Conservation (phyloP, 2,329 filamentous ascomycete genomes). For the Paracoccidioides brasiliensis region DNA sequence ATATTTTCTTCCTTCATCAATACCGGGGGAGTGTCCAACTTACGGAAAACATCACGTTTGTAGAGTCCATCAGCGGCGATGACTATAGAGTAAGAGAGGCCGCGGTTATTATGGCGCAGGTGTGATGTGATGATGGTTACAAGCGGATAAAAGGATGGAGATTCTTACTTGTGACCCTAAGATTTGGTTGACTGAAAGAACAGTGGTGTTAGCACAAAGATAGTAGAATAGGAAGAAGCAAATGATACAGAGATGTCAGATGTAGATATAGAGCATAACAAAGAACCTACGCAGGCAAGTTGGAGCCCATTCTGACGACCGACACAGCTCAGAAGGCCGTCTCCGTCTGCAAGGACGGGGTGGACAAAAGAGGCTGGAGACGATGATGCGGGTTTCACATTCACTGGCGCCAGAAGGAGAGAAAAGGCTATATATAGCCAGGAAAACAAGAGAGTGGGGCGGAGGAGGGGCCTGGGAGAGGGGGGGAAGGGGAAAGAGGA, state of each 20-base stretch:
- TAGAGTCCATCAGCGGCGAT: constrained; percentile 97
- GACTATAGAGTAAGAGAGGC: constrained; percentile 43
- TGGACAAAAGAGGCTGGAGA: neutral
- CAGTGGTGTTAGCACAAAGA: constrained; percentile 12
- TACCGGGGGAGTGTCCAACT: constrained; percentile 27
- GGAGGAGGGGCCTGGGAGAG: neutral
- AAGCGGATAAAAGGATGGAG: constrained; percentile 15
- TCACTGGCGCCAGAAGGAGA: neutral
- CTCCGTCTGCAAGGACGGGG: constrained; percentile 1
- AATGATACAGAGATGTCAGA: constrained; percentile 7
- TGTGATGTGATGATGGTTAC: neutral
- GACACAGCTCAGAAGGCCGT: constrained; percentile 2
- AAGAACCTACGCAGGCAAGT: constrained; percentile 43
- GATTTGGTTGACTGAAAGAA: constrained; percentile 57
- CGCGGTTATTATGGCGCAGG: too few relatives aligned
- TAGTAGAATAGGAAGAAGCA: constrained; percentile 15
- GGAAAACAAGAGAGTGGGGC: neutral
- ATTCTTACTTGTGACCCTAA: constrained; percentile 75
- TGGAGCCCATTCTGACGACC: constrained; percentile 41
- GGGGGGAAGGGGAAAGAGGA: neutral
- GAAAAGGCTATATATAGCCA: neutral
- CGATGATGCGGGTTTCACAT: neutral
- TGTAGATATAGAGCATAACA: neutral
- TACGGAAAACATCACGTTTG: constrained; percentile 98
- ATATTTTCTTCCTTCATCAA: neutral